A percentile compares a stretch with the other conserved stretches of the same genome.
phyloP scores from a whole-genome alignment of 495 filamentous ascomycete genomes.

The Neurospora sp. region DNA sequence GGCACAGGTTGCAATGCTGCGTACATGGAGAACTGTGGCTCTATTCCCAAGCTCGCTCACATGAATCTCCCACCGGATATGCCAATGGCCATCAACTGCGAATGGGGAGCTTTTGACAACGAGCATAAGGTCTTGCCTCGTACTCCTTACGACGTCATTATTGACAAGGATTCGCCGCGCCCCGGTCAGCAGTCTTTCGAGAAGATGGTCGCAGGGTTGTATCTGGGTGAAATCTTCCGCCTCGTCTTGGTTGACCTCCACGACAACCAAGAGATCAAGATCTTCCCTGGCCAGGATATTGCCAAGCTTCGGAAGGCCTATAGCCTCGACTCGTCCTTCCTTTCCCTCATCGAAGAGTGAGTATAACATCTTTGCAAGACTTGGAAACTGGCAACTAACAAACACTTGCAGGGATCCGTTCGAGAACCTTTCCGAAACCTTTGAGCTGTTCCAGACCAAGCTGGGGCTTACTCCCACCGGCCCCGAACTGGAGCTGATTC shows the following conservation, averaged over 20 bases:
- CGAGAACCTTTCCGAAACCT: conserved; percentile 83
- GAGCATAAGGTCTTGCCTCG: conserved; percentile 86
- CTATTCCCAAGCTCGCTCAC: conserved; percentile 87
- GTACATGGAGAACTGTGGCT: conserved; percentile 90
- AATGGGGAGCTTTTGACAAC: conserved; percentile 98
- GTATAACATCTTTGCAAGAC: conserved; percentile 1
- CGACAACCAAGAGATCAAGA: conserved; percentile 60
- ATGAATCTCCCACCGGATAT: conserved; percentile 82
- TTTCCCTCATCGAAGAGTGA: conserved; percentile 87
- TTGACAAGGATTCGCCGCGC: conserved; percentile 88
- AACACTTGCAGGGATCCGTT: conserved; percentile 59
- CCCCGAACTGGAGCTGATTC: conserved; percentile 75
- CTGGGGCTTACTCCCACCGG: conserved; percentile 57
- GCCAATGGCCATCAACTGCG: conserved; percentile 97
- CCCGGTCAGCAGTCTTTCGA: conserved; percentile 95
- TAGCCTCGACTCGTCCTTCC: conserved; percentile 82
- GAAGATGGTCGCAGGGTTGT: conserved; percentile 96
- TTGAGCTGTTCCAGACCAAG: conserved; percentile 64
- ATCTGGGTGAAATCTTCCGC: conserved; percentile 92
- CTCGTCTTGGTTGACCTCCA: conserved; percentile 79
- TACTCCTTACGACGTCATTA: conserved; percentile 72
- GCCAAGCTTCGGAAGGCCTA: conserved; percentile 71
- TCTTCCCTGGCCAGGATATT: conserved; percentile 80
- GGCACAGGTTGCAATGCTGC: conserved; percentile 97
- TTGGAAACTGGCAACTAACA: neutral